Evolutionary conservation across 2,329 filamentous ascomycete genomes (phyloP), one percentile per base, ranked within the genome.

Genomic region (Exophiala bonariae): DNA sequence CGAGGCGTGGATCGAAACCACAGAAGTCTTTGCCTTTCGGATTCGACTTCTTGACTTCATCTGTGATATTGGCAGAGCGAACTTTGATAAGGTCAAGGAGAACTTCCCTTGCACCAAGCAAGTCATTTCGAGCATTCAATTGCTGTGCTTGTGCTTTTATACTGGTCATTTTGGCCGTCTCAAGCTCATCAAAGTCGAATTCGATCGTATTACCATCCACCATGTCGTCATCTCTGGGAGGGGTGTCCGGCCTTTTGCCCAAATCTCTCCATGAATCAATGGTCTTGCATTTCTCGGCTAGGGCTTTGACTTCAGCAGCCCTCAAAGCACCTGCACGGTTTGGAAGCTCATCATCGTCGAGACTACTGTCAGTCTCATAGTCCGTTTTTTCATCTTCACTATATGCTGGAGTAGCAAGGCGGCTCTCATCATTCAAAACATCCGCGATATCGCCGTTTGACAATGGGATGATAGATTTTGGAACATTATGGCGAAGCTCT

Each of bases 11-110:
- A 51, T 76, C 73, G 50, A 72, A 76, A 2, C 73, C 73, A 50
- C 73, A 76, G 34, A 75, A 67, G 53, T 74, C 71, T 50, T 75
- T 75, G 19, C 65, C 66, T 50, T 74, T 73, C 2, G 71, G 68
- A 30, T 74, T 70, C 14, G 61, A 61, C 42, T 71, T 66, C 52
- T 72, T 73, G 32, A 75, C 48, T 20, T 65, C 65, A 34, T 75
- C 73, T 3, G 73, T 61, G 3, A 75, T 61, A 28, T 48, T 62
- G 50, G 70, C 71, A 10, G 66, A 65, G 26, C 71, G 62, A 18
- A 68, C 65, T 16, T 69, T 69, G 22, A 74, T 59, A 11, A 75
- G 57, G 3, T 56, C 59, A n/a, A 75, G 39, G 44, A 76, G 71
- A 6, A 58, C 64, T 23, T 70, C 67, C 11, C 72, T 67, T 16